Evolutionary conservation across 345 rosid genomes (phyloP).

Genomic region (Erodium maritimum): DNA sequence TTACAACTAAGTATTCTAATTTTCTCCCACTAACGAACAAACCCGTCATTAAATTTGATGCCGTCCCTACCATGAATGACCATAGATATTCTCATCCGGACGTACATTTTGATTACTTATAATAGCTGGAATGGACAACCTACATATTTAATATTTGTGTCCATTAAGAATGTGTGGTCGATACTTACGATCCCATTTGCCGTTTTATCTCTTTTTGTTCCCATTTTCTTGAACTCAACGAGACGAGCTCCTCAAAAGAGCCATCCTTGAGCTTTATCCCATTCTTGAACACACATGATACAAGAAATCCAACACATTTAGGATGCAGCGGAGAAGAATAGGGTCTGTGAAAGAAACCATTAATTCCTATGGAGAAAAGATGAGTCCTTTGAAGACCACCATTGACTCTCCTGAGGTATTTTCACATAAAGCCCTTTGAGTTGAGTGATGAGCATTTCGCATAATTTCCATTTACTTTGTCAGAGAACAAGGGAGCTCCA

Average conservation of each 20-base stretch:
- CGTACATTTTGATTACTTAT: no score
- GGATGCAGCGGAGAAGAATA: conserved; percentile 20
- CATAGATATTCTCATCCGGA: no score
- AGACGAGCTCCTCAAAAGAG: background rate
- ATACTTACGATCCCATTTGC: background rate
- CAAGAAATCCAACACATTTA: background rate
- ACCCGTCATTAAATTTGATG: no score
- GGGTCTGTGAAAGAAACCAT: conserved; percentile 62
- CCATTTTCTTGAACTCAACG: background rate
- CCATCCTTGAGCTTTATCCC: background rate
- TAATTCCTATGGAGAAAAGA: conserved; percentile 34
- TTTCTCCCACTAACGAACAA: no score
- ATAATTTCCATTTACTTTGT: conserved; percentile 5
- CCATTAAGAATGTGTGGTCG: background rate
- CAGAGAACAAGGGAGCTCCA: conserved; percentile 48
- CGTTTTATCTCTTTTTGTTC: background rate
- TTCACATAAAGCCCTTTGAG: background rate
- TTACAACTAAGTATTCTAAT: no score
- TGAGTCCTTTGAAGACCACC: conserved; percentile 17
- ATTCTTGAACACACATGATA: background rate
- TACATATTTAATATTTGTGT: background rate
- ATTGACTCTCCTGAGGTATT: conserved; percentile 40
- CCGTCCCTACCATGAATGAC: no score
- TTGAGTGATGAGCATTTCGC: background rate
- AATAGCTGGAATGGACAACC: no score